These are phyloP conservation scores for Lizonia empirigonia DNA, from an alignment of 2,329 filamentous ascomycete genomes.

Conservation along the genomic window DNA sequence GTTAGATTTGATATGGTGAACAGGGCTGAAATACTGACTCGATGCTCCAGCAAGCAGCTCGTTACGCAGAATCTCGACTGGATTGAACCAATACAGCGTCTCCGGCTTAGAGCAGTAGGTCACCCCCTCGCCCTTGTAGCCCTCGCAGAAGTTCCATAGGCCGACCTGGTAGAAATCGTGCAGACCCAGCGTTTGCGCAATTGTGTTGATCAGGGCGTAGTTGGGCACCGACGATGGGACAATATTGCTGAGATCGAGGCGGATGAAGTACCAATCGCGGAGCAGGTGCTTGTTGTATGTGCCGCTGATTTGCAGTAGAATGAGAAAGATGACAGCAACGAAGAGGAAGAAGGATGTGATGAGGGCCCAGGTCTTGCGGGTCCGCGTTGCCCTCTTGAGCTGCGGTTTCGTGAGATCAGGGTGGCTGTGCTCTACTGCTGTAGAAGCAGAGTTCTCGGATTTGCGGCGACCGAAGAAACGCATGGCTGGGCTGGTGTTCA, in stretches of 20 bases:
- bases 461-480: constrained; percentile 34
- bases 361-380: constrained; percentile 65
- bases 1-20: constrained; percentile 6
- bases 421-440: constrained; percentile 16
- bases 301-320: constrained; percentile 81
- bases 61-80: constrained; percentile 77
- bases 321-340: constrained; percentile 75
- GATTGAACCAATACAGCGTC: constrained; percentile 87
- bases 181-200: constrained; percentile 82
- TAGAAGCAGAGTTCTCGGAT: constrained; percentile 27
- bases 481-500: constrained; percentile 15
- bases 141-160: constrained; percentile 91
- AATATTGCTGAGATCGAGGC: constrained; percentile 80
- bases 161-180: constrained; percentile 96
- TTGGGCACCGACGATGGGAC: constrained; percentile 75
- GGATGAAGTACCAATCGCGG: constrained; percentile 79
- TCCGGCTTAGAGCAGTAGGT: constrained; percentile 74
- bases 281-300: constrained; percentile 66
- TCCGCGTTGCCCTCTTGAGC: constrained; percentile 50
- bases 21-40: constrained; percentile 54
- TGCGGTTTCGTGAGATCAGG: constrained; percentile 45
- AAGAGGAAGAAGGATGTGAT: constrained; percentile 73
- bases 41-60: constrained; percentile 82
- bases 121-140: constrained; percentile 75
- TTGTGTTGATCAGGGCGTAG: constrained; percentile 79